Conservation (phyloP, 73 alveolate genomes). For the Tetrahymena borealis region DNA sequence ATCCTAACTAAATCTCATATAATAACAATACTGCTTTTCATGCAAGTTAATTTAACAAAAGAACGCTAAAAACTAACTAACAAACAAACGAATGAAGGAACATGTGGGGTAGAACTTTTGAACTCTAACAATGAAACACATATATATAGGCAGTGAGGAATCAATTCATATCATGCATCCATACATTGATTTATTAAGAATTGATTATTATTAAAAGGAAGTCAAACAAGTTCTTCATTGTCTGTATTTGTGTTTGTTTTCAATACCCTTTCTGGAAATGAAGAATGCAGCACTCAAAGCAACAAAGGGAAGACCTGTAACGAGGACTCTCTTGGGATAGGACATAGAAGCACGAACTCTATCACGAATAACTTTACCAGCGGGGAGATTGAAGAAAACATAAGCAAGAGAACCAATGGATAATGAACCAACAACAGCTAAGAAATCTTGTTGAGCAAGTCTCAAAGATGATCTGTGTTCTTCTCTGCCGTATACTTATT, state of each 20-base stretch:
- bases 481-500: background rate
- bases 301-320: background rate
- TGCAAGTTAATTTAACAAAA: no score
- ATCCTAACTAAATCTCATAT: no score
- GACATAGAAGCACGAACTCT: background rate
- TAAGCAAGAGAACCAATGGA: background rate
- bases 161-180: no score
- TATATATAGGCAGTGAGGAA: no score
- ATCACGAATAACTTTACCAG: background rate
- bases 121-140: no score
- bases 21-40: no score
- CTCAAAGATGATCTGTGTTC: background rate
- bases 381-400: background rate
- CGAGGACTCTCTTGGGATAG: background rate
- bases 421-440: background rate
- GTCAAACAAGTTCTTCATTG: background rate
- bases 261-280: background rate
- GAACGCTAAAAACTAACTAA: no score
- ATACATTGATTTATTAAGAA: background rate
- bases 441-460: background rate
- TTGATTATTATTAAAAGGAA: background rate
- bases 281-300: background rate
- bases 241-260: background rate
- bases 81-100: no score
- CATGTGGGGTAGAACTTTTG: no score